phyloP scores from a whole-genome alignment of 768 basidiomycete genomes.

The Pisolithus sp. region DNA sequence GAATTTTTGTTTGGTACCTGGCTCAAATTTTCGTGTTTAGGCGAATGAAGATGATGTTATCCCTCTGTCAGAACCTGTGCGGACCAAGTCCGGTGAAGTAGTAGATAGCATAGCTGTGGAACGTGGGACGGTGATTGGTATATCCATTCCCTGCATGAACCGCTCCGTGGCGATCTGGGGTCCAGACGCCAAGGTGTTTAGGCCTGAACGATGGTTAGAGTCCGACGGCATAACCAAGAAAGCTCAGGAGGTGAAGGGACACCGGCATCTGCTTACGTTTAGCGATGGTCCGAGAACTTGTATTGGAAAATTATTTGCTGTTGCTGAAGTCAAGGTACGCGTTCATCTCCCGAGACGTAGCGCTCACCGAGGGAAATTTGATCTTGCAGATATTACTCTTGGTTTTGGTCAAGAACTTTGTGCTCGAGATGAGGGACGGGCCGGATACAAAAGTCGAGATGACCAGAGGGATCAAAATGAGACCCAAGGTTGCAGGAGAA shows the following conservation, averaged over 20 bases:
- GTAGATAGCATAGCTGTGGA: slow-evolving; percentile 38
- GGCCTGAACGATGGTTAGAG: slow-evolving; percentile 59
- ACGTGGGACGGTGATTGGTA: slow-evolving; percentile 41
- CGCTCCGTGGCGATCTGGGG: slow-evolving; percentile 56
- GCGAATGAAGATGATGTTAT: slow-evolving; percentile 50
- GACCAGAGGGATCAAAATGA: background rate
- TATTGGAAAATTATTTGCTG: slow-evolving; percentile 42
- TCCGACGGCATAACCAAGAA: slow-evolving; percentile 19
- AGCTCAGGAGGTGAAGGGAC: slow-evolving; percentile 40
- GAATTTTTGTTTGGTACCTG: background rate
- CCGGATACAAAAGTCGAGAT: slow-evolving; percentile 12
- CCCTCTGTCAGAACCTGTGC: slow-evolving; percentile 45
- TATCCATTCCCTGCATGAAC: slow-evolving; percentile 44
- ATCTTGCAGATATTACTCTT: slow-evolving; percentile 33
- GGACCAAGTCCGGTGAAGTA: slow-evolving; percentile 33
- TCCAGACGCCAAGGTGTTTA: slow-evolving; percentile 47
- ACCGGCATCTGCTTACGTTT: slow-evolving; percentile 47
- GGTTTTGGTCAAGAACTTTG: slow-evolving; percentile 37
- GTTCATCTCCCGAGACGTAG: slow-evolving; percentile 3
- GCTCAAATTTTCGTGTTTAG: slow-evolving; percentile 16
- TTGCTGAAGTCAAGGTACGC: slow-evolving; percentile 29
- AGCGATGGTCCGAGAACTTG: slow-evolving; percentile 47
- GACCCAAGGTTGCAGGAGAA: slow-evolving; percentile 12
- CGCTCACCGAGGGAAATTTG: background rate
- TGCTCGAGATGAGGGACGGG: slow-evolving; percentile 31